These are phyloP conservation scores for Gynandropsis gynandra DNA, from an alignment of 345 rosid genomes.

Conservation along the genomic window DNA sequence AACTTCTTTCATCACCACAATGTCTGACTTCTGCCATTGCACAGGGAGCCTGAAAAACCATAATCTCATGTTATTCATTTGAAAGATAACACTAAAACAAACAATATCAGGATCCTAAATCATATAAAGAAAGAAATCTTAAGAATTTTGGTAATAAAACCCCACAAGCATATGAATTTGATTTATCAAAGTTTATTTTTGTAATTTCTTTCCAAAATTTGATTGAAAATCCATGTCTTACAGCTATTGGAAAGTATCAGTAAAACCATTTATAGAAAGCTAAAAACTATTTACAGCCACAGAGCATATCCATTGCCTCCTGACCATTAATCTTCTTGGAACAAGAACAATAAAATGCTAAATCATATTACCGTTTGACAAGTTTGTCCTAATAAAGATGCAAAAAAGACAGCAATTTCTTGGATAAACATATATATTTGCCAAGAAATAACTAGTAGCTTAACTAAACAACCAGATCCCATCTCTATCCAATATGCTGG, in stretches of 20 bases:
- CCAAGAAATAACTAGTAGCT: background rate
- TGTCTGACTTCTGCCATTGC: slow-evolving; percentile 66
- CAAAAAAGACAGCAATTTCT: background rate
- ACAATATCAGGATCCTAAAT: slow-evolving; percentile 4
- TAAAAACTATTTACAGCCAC: background rate
- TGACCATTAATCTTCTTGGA: background rate
- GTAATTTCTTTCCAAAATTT: background rate
- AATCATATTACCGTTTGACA: background rate
- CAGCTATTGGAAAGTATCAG: background rate
- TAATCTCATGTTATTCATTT: slow-evolving; percentile 2
- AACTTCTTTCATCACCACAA: slow-evolving; percentile 71
- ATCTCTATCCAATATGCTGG: background rate
- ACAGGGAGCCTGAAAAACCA: slow-evolving; percentile 58
- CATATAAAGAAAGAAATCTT: slow-evolving; percentile 2
- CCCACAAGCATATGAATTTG: background rate
- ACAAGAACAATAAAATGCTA: background rate
- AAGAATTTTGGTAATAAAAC: background rate
- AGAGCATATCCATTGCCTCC: background rate
- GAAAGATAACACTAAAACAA: background rate
- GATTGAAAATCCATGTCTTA: background rate
- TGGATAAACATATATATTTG: too few relatives aligned
- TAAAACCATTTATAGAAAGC: slow-evolving; percentile 1
- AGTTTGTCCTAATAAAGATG: background rate
- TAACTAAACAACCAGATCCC: background rate
- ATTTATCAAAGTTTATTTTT: too few relatives aligned